Conservation (phyloP, 78 protist species). For the Dictyostelium intermedium region DNA sequence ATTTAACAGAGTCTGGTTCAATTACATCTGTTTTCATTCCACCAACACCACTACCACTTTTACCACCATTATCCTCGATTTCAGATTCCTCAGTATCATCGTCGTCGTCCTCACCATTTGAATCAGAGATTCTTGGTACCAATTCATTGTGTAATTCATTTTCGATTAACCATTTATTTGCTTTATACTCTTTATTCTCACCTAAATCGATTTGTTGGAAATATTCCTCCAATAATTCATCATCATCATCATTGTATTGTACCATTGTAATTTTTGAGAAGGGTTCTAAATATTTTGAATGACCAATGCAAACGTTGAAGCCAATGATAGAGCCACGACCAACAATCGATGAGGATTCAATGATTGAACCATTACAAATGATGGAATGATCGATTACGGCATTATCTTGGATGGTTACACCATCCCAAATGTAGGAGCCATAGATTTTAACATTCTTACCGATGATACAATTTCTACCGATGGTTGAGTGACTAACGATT, state of each 20-base stretch:
- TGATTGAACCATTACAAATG: constrained; percentile 43
- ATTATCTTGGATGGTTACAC: constrained; percentile 77
- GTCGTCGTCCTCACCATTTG: not conserved
- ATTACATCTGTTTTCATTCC: not conserved
- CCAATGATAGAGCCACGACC: constrained; percentile 66
- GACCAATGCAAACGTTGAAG: constrained; percentile 59
- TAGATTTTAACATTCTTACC: constrained; percentile 75
- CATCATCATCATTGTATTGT: constrained; percentile 5
- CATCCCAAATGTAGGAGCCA: constrained; percentile 85
- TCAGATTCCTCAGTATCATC: not conserved
- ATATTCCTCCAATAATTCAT: not conserved
- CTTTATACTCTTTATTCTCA: not conserved
- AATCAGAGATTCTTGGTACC: not conserved
- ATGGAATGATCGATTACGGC: constrained; percentile 30
- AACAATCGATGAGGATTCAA: not conserved
- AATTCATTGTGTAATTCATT: constrained; percentile 22
- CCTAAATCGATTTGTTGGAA: not conserved
- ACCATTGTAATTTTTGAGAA: constrained; percentile 39
- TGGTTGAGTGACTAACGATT: constrained; percentile 40
- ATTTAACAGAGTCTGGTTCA: constrained; percentile 30
- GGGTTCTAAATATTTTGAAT: not conserved
- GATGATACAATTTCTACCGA: constrained; percentile 84
- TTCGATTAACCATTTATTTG: constrained; percentile 2
- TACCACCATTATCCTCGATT: not conserved
- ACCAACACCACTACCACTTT: not conserved